Conservation (phyloP, 2,329 filamentous ascomycete species). For the Dendryphion nanum region DNA sequence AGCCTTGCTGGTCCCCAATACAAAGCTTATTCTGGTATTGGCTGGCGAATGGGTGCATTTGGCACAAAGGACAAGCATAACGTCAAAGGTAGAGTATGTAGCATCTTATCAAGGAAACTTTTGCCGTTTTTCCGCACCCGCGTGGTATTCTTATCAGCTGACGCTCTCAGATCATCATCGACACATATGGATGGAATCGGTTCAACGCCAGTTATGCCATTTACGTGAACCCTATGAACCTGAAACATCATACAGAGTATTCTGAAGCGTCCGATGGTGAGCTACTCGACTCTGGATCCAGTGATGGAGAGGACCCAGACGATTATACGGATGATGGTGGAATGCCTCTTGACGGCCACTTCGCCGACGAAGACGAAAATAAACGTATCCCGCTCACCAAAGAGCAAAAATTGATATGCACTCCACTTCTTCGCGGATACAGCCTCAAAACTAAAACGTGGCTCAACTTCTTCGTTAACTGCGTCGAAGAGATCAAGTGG, state of each 20-base stretch:
- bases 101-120: background rate
- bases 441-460: constrained; percentile 26
- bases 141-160: background rate
- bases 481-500: constrained; percentile 30
- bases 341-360: constrained; percentile 31
- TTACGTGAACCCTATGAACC: constrained; percentile 37
- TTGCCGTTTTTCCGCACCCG: background rate
- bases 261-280: background rate
- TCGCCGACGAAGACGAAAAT: constrained; percentile 23
- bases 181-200: constrained; percentile 52
- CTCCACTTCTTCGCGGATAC: constrained; percentile 28
- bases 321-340: constrained; percentile 13
- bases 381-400: constrained; percentile 16
- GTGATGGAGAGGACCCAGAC: constrained; percentile 5
- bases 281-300: background rate
- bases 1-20: constrained; percentile 50
- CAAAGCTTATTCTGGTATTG: constrained; percentile 49
- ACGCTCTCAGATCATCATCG: constrained; percentile 48
- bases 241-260: constrained; percentile 19
- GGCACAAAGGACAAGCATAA: constrained; percentile 41
- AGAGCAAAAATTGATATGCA: constrained; percentile 27
- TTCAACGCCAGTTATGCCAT: constrained; percentile 46
- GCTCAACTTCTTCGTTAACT: constrained; percentile 30
- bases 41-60: constrained; percentile 36
- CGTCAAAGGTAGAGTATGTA: constrained; percentile 40